Percentiles rank a stretch among this genome's conserved stretches.
Conservation (phyloP, 148 eudicot species). For the Mesembryanthemum crystallinum region DNA sequence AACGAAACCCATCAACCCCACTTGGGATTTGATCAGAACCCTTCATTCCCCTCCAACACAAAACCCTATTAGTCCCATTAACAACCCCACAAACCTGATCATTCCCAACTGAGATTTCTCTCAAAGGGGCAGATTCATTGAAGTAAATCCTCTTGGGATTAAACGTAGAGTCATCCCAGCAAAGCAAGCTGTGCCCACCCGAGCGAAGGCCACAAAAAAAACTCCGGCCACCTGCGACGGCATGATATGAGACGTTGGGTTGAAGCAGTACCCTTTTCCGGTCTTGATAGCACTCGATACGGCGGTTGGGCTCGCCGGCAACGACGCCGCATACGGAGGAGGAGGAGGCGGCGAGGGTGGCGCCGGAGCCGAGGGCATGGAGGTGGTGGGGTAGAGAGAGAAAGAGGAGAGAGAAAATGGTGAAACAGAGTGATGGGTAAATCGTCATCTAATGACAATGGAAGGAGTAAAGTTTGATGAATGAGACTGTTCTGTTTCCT, state of each 20-base stretch:
- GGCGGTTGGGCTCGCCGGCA: constrained; percentile 41
- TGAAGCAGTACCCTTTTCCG: constrained; percentile 16
- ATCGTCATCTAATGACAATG: constrained; percentile 39
- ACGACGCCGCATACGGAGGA: constrained; percentile 66
- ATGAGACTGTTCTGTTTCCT: constrained; percentile 16
- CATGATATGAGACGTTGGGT: constrained; percentile 56
- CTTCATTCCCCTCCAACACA: constrained; percentile 36
- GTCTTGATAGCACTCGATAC: constrained; percentile 48
- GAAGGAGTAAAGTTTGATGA: constrained; percentile 2
- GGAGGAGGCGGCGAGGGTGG: constrained; percentile 48
- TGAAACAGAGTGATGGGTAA: background rate
- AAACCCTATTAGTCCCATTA: constrained; percentile 30
- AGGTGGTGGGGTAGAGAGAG: constrained; percentile 25
- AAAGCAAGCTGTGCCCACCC: constrained; percentile 59
- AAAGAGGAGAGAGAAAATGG: background rate
- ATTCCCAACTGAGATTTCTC: constrained; percentile 52
- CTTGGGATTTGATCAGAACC: constrained; percentile 18
- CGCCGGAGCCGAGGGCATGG: constrained; percentile 45
- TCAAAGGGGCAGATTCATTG: constrained; percentile 24
- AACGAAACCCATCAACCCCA: constrained; percentile 24
- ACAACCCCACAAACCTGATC: constrained; percentile 55
- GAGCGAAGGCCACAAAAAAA: constrained; percentile 67
- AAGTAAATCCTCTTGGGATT: constrained; percentile 58
- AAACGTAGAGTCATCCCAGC: constrained; percentile 58
- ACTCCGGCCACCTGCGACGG: constrained; percentile 61